Percentiles rank a stretch among this genome's conserved stretches.
phyloP scores from a whole-genome alignment of 129 eudicot genomes.

The Pulicaria dysenterica region DNA sequence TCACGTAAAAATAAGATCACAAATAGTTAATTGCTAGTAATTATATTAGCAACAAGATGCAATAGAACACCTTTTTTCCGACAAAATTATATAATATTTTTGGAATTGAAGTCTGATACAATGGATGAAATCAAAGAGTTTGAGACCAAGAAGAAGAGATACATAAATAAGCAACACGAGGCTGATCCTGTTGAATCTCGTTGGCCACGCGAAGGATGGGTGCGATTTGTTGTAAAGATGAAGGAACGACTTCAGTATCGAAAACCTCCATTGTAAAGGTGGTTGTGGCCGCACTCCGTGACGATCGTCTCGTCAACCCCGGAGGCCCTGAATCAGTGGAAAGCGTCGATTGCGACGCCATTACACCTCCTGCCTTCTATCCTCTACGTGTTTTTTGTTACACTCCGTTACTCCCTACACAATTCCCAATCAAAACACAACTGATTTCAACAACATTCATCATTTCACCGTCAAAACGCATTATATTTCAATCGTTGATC shows the following conservation, averaged over 20 bases:
- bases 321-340: conserved; percentile 34
- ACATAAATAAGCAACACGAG: conserved; percentile 94
- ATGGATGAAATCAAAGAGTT: background rate
- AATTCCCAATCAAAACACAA: conserved; percentile 9
- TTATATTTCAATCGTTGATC: no score
- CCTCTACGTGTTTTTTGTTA: conserved; percentile 5
- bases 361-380: conserved; percentile 17
- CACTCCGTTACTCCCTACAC: conserved; percentile 17
- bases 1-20: no score
- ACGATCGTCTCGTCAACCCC: conserved; percentile 65
- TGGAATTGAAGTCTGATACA: no score
- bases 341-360: conserved; percentile 30
- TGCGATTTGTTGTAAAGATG: conserved; percentile 84
- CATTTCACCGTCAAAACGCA: no score
- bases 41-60: background rate
- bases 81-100: no score
- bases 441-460: background rate
- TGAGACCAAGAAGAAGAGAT: conserved; percentile 27
- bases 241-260: conserved; percentile 91
- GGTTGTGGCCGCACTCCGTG: conserved; percentile 86
- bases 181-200: conserved; percentile 74
- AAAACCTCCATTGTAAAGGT: conserved; percentile 88
- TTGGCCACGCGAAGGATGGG: conserved; percentile 90
- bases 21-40: no score
- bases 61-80: no score